A percentile compares a stretch with the other conserved stretches of the same genome.
Conservation (phyloP, 352 stramenopile species). For the Phytophthora colocasiae region DNA sequence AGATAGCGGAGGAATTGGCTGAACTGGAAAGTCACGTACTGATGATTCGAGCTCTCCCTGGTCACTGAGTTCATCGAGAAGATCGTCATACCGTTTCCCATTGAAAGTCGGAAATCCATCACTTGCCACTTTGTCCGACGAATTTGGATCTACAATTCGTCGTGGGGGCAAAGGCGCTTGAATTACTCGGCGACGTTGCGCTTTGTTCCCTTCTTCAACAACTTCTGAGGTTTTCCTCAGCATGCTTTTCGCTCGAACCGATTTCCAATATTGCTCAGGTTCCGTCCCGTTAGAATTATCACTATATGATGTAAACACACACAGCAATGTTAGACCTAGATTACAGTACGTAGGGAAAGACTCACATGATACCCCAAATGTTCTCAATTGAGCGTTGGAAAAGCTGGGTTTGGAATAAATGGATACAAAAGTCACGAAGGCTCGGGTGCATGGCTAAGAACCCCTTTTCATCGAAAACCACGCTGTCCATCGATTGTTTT, state of each 20-base stretch:
- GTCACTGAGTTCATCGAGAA: conserved; percentile 35
- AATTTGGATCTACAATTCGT: neutral
- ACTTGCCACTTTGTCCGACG: neutral
- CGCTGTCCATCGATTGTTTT: conserved; percentile 1
- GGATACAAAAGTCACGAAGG: conserved; percentile 65
- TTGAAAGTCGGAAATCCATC: conserved; percentile 47
- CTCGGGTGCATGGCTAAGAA: conserved; percentile 68
- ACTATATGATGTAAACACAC: conserved; percentile 5
- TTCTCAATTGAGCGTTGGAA: conserved; percentile 77
- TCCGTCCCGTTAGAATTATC: conserved; percentile 32
- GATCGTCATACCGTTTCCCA: conserved; percentile 38
- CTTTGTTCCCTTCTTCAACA: conserved; percentile 42
- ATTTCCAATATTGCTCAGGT: conserved; percentile 53
- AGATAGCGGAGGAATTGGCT: conserved; percentile 10
- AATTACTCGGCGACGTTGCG: conserved; percentile 39
- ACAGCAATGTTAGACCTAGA: too few relatives aligned
- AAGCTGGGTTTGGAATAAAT: conserved; percentile 79
- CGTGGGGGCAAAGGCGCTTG: conserved; percentile 37
- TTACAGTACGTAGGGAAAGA: neutral
- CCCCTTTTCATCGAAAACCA: conserved; percentile 60
- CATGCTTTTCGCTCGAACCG: conserved; percentile 51
- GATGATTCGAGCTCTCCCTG: conserved; percentile 17
- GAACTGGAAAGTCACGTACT: conserved; percentile 3
- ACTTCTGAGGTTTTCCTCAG: conserved; percentile 51
- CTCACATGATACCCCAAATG: conserved; percentile 30